A percentile compares a stretch with the other conserved stretches of the same genome.
Evolutionary conservation across 495 filamentous ascomycete species (phyloP).

Genomic region (Aspergillus sclerotiicarbonarius): DNA sequence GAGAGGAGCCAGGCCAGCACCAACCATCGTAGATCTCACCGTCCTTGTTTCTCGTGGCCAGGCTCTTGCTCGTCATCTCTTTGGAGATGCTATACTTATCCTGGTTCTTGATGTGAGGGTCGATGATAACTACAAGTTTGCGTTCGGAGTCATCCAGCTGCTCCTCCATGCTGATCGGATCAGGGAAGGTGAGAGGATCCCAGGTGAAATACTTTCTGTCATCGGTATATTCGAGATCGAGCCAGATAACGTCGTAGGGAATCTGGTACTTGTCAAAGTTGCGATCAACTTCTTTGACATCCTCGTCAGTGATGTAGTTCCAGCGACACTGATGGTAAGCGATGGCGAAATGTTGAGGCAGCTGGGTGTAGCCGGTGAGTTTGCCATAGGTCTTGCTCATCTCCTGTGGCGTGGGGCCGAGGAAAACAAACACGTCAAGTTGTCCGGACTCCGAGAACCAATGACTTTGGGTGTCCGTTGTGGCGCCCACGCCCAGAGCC

Average conservation of each 20-base stretch:
- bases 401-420: constrained; percentile 80
- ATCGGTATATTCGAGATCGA: constrained; percentile 95
- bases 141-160: constrained; percentile 78
- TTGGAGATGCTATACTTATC: constrained; percentile 71
- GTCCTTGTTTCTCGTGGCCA: constrained; percentile 86
- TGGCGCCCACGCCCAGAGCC: constrained; percentile 64
- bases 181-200: constrained; percentile 81
- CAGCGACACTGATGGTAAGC: constrained; percentile 97
- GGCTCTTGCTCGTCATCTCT: constrained; percentile 76
- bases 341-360: constrained; percentile 88
- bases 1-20: constrained; percentile 96
- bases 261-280: constrained; percentile 94
- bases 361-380: constrained; percentile 88
- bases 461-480: constrained; percentile 81
- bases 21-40: constrained; percentile 87
- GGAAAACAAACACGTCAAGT: constrained; percentile 89
- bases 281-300: constrained; percentile 92
- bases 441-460: constrained; percentile 94
- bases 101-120: constrained; percentile 95
- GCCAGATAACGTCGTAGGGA: constrained; percentile 97
- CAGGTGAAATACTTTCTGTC: constrained; percentile 97
- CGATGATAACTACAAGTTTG: constrained; percentile 92
- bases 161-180: constrained; percentile 84
- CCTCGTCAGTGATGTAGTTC: constrained; percentile 97
- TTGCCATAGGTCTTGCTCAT: constrained; percentile 78